These are phyloP conservation scores for Mortierella sp. DNA, from an alignment of 371 early-diverging fungal genomes.

Conservation along the genomic window DNA sequence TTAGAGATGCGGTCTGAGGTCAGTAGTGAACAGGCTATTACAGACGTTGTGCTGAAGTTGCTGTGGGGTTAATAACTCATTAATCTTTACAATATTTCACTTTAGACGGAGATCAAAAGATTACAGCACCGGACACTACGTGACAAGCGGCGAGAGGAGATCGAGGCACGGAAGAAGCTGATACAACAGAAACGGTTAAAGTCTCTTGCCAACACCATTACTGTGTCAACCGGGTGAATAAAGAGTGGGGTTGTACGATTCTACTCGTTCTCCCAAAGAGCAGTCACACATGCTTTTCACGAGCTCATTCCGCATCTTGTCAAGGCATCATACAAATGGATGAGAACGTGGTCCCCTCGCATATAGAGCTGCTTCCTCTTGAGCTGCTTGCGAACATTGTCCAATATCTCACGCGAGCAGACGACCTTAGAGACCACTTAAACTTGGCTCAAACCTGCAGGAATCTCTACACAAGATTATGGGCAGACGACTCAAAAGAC, in stretches of 20 bases:
- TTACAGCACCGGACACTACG: slow-evolving; percentile 18
- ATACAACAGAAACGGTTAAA: slow-evolving; percentile 38
- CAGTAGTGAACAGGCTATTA: neutral
- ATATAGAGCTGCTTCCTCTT: neutral
- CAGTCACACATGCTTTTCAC: no score
- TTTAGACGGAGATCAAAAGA: slow-evolving; percentile 31
- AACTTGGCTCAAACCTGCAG: slow-evolving; percentile 8
- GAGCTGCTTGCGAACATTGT: slow-evolving; percentile 1
- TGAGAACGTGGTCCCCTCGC: no score
- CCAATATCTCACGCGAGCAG: slow-evolving; percentile 6
- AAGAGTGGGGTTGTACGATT: no score
- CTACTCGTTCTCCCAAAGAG: no score
- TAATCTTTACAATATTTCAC: neutral
- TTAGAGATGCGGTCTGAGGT: slow-evolving; percentile 69
- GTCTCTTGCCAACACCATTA: slow-evolving; percentile 35
- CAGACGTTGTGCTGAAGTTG: no score
- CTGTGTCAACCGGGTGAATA: neutral
- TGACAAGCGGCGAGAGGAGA: slow-evolving; percentile 38
- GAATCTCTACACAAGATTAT: slow-evolving; percentile 6
- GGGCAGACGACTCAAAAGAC: slow-evolving; percentile 3
- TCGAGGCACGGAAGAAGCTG: slow-evolving; percentile 30
- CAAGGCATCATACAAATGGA: no score
- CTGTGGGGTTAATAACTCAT: no score
- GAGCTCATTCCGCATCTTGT: no score
- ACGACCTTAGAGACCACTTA: slow-evolving; percentile 2